Evolutionary conservation across 2,329 filamentous ascomycete species (phyloP).

Genomic region (Colletotrichum gigasporum): DNA sequence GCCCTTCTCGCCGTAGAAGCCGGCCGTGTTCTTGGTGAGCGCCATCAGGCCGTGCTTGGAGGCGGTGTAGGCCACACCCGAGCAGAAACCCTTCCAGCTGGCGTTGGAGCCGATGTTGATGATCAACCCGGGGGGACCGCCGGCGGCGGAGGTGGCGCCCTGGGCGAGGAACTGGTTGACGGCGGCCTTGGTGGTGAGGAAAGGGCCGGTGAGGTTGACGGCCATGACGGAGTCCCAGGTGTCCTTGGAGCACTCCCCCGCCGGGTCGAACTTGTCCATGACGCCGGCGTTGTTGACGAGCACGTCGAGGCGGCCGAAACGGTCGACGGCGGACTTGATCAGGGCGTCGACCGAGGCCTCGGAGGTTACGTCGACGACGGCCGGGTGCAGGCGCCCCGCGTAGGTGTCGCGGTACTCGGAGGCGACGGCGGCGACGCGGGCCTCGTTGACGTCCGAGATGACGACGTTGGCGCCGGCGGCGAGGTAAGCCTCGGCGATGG

Average conservation of each 20-base stretch:
- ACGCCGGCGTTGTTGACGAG: constrained; percentile 68
- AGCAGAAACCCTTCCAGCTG: constrained; percentile 16
- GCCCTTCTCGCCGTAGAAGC: constrained; percentile 62
- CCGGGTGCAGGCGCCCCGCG: constrained; percentile 20
- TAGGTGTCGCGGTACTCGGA: constrained; percentile 27
- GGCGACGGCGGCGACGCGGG: constrained; percentile 21
- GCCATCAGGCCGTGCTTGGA: constrained; percentile 64
- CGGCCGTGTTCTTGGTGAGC: constrained; percentile 66
- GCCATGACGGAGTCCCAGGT: constrained; percentile 64
- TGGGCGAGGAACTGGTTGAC: constrained; percentile 58
- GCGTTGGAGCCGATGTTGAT: constrained; percentile 37
- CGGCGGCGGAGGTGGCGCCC: constrained; percentile 18
- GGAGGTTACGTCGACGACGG: constrained; percentile 25
- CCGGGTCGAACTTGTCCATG: constrained; percentile 65
- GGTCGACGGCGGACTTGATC: constrained; percentile 22
- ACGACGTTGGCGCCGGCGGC: constrained; percentile 42
- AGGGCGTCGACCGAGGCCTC: constrained; percentile 22
- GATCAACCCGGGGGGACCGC: constrained; percentile 32
- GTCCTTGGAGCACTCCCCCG: constrained; percentile 54
- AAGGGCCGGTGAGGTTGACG: constrained; percentile 66
- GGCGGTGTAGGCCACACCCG: constrained; percentile 60
- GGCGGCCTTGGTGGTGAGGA: constrained; percentile 60
- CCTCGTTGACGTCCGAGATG: constrained; percentile 42
- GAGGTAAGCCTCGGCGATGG: constrained; percentile 42
- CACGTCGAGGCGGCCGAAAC: constrained; percentile 52